Conservation (phyloP, 805 yeast species). For the Yamadazyma sp. region DNA sequence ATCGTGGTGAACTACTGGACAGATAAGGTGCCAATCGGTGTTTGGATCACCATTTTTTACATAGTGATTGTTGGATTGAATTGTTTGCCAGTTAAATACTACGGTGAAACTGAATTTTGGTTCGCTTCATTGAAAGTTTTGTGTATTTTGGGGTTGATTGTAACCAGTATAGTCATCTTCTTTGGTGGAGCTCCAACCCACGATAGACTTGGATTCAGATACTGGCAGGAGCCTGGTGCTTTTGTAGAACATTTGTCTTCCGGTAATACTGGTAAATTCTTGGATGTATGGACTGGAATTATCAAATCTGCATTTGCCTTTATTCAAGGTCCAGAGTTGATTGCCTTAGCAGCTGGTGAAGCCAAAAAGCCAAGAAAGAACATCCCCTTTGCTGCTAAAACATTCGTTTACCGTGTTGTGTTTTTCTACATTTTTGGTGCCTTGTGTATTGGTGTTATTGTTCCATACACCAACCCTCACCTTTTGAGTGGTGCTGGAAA, state of each 20-base stretch:
- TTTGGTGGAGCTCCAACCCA: slow-evolving; percentile 39
- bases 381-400: slow-evolving; percentile 56
- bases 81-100: slow-evolving; percentile 29
- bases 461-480: slow-evolving; percentile 25
- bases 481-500: slow-evolving; percentile 34
- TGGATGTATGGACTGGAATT: slow-evolving; percentile 60
- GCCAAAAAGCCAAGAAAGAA: slow-evolving; percentile 35
- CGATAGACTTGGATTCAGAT: slow-evolving; percentile 48
- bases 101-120: slow-evolving; percentile 40
- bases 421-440: slow-evolving; percentile 42
- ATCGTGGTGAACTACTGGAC: slow-evolving; percentile 39
- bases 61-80: slow-evolving; percentile 26
- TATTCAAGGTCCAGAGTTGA: slow-evolving; percentile 58
- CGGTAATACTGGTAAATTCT: slow-evolving; percentile 59
- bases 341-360: slow-evolving; percentile 67
- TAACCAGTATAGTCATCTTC: slow-evolving; percentile 35
- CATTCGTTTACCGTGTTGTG: slow-evolving; percentile 53
- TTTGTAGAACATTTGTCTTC: slow-evolving; percentile 17
- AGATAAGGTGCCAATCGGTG: slow-evolving; percentile 32
- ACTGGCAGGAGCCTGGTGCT: slow-evolving; percentile 32
- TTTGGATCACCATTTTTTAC: slow-evolving; percentile 39
- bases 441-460: slow-evolving; percentile 41
- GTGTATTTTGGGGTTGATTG: slow-evolving; percentile 30
- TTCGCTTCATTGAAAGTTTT: slow-evolving; percentile 34
- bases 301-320: slow-evolving; percentile 63